Base-by-base conservation (phyloP, 2,329 filamentous ascomycete species). In the Dactylella cylindrospora region DNA sequence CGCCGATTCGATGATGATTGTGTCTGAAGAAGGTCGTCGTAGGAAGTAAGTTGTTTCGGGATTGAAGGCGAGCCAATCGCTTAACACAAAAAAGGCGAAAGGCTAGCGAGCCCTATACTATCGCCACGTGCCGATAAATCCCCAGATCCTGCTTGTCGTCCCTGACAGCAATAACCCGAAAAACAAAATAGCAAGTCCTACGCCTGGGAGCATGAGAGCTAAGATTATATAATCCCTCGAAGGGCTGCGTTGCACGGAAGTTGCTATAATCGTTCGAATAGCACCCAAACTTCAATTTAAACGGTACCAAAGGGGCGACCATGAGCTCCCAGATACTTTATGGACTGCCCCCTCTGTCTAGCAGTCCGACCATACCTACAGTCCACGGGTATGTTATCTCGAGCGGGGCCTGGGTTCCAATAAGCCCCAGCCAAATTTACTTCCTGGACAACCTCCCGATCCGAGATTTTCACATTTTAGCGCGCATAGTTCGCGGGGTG, bases 361-460 rank as follows among this genome's bases (percentile, higher is more conserved):
- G 35, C 41, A 22, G 17, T 39, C n/a, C 29, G 3, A 41, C 38
- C 1, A 29, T 31, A 23, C n/a, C n/a, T n/a, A 38, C 44, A 20
- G 35, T 57, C 43, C 52, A 57, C 52, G 52, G 52, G 12, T 57
- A 57, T n/a, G 20, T 17, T 25, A 31, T 50, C n/a, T n/a, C n/a
- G n/a, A n/a, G n/a, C n/a, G n/a, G n/a, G n/a, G n/a, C n/a, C n/a
- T n/a, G n/a, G n/a, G n/a, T n/a, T n/a, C n/a, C n/a, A n/a, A n/a
- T n/a, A n/a, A n/a, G n/a, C n/a, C 29, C 52, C 52, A 10, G 36
- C 32, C 17, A 35, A 25, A 12, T 50, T 49, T 38, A 32, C 19
- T 57, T 57, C 52, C 43, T 57, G 4, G 44, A 57, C 31, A 32
- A 43, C 36, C 31, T 57, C 13, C 38, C 52, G 23, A 57, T 57